Evolutionary conservation across 2,329 filamentous ascomycete species (phyloP).

Genomic region (Alternaria solani): DNA sequence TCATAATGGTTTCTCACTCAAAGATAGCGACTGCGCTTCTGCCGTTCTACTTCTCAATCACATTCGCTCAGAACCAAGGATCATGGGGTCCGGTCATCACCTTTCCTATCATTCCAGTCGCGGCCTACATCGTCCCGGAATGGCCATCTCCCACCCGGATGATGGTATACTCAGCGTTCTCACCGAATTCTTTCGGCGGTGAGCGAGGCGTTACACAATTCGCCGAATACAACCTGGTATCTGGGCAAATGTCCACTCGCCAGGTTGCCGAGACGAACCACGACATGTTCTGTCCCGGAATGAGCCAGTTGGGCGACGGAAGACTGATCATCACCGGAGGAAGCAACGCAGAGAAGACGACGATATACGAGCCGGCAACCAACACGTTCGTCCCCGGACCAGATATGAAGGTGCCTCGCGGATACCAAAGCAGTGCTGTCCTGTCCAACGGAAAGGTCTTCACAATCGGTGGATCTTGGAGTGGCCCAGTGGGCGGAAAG

Average conservation of each 20-base stretch:
- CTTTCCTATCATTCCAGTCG: slow-evolving; percentile 33
- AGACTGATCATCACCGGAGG: slow-evolving; percentile 30
- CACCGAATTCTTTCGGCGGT: slow-evolving; percentile 21
- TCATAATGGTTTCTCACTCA: slow-evolving; percentile 1
- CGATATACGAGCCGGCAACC: slow-evolving; percentile 24
- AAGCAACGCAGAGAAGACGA: slow-evolving; percentile 27
- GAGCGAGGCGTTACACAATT: slow-evolving; percentile 29
- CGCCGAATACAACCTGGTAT: slow-evolving; percentile 27
- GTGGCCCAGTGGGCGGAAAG: slow-evolving; percentile 22
- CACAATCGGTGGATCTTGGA: slow-evolving; percentile 31
- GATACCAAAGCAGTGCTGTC: slow-evolving; percentile 27
- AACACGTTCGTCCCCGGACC: slow-evolving; percentile 22
- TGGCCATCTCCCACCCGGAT: slow-evolving; percentile 26
- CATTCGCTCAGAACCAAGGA: slow-evolving; percentile 15
- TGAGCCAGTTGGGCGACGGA: slow-evolving; percentile 27
- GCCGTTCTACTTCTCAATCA: background rate
- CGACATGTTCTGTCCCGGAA: slow-evolving; percentile 36
- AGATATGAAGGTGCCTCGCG: slow-evolving; percentile 27
- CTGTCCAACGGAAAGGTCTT: slow-evolving; percentile 30
- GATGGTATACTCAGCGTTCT: slow-evolving; percentile 29
- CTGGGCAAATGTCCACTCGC: slow-evolving; percentile 21
- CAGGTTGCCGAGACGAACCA: slow-evolving; percentile 28
- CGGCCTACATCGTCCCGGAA: slow-evolving; percentile 30
- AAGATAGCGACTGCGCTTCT: background rate
- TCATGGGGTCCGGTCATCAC: slow-evolving; percentile 26